A percentile compares a stretch with the other conserved stretches of the same genome.
Conservation (phyloP, 2,329 filamentous ascomycete species). For the Onygenales sp. region DNA sequence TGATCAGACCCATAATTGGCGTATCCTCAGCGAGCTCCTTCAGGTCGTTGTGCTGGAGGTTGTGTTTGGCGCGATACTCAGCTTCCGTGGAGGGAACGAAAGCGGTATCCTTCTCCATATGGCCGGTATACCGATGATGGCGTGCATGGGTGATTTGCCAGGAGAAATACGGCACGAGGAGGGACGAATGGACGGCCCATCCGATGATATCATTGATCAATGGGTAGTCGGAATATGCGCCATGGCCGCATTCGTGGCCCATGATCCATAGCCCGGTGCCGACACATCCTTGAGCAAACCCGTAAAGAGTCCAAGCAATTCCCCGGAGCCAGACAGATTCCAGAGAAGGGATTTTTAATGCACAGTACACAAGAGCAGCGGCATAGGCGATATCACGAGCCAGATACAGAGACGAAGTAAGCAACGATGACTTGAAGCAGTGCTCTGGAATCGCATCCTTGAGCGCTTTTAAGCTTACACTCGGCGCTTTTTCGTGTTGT, state of each 20-base stretch:
- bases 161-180: slow-evolving; percentile 62
- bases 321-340: slow-evolving; percentile 35
- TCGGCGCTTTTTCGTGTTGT: not conserved
- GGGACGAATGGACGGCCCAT: slow-evolving; percentile 55
- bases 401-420: slow-evolving; percentile 47
- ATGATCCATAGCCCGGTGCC: slow-evolving; percentile 63
- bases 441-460: slow-evolving; percentile 48
- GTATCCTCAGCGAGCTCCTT: slow-evolving; percentile 49
- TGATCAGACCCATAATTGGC: slow-evolving; percentile 46
- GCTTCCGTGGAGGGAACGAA: slow-evolving; percentile 47
- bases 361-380: slow-evolving; percentile 40
- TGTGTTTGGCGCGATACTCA: slow-evolving; percentile 26
- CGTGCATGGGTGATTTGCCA: slow-evolving; percentile 63
- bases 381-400: slow-evolving; percentile 47
- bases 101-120: slow-evolving; percentile 59
- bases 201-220: slow-evolving; percentile 53
- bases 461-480: slow-evolving; percentile 10
- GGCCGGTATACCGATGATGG: slow-evolving; percentile 59
- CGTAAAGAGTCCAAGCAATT: slow-evolving; percentile 49
- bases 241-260: slow-evolving; percentile 62
- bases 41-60: slow-evolving; percentile 42
- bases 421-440: slow-evolving; percentile 50
- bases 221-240: slow-evolving; percentile 52
- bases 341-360: slow-evolving; percentile 46
- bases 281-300: slow-evolving; percentile 55